These are phyloP conservation scores for Metschnikowia arizonensis DNA, from an alignment of 805 yeast species.

Conservation along the genomic window DNA sequence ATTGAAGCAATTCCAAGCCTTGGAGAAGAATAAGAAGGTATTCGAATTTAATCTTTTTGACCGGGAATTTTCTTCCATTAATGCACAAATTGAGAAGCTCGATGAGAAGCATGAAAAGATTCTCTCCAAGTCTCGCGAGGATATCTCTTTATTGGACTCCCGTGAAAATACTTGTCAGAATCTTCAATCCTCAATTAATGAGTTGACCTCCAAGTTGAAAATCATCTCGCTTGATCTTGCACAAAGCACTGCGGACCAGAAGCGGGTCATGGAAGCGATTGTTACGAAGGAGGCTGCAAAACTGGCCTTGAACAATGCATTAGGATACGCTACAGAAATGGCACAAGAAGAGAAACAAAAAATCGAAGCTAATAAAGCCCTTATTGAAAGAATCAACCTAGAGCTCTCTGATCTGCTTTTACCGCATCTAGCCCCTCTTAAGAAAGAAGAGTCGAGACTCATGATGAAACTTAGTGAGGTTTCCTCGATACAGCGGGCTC, in stretches of 20 bases:
- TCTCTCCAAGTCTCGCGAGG: slow-evolving; percentile 49
- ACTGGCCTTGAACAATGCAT: slow-evolving; percentile 38
- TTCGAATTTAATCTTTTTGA: slow-evolving; percentile 73
- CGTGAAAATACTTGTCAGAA: slow-evolving; percentile 52
- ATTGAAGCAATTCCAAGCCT: slow-evolving; percentile 60
- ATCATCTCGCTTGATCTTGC: slow-evolving; percentile 53
- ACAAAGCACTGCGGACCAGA: slow-evolving; percentile 48
- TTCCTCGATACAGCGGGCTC: slow-evolving; percentile 50
- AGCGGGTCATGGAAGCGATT: slow-evolving; percentile 45
- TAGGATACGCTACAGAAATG: slow-evolving; percentile 28
- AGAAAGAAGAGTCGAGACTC: slow-evolving; percentile 36
- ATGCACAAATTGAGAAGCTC: slow-evolving; percentile 53
- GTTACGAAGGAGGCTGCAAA: slow-evolving; percentile 49
- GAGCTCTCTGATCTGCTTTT: slow-evolving; percentile 32
- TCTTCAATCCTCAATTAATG: slow-evolving; percentile 43
- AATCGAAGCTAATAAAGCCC: slow-evolving; percentile 21
- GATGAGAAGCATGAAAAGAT: slow-evolving; percentile 54
- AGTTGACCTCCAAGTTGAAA: slow-evolving; percentile 46
- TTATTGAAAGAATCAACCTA: slow-evolving; percentile 34
- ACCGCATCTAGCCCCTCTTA: slow-evolving; percentile 31
- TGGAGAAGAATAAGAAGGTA: slow-evolving; percentile 64
- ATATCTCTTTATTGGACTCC: slow-evolving; percentile 53
- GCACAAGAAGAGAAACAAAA: slow-evolving; percentile 20
- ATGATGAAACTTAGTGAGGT: slow-evolving; percentile 39
- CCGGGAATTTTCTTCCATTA: slow-evolving; percentile 65